These are phyloP conservation scores for Dryadomyces sulphureus DNA, from an alignment of 2,329 filamentous ascomycete genomes.

Conservation along the genomic window DNA sequence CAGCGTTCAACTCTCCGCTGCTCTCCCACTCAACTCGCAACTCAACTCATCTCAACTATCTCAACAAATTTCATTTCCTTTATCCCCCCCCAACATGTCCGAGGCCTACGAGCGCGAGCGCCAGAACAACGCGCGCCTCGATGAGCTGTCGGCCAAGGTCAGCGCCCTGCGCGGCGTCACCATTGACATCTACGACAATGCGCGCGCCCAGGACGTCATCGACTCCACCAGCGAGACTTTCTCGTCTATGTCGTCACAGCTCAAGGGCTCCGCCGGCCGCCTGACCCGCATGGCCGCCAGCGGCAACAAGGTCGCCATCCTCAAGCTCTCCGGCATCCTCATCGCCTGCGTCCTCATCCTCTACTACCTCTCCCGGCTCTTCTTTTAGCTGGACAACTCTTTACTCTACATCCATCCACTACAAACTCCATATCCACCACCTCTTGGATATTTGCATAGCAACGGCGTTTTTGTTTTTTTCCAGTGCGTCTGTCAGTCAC, in stretches of 20 bases:
- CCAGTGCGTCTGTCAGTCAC: too few relatives aligned
- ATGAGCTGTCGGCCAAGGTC: slow-evolving; percentile 82
- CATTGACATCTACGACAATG: slow-evolving; percentile 95
- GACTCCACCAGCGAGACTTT: slow-evolving; percentile 89
- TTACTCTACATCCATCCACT: neutral
- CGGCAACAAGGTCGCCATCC: slow-evolving; percentile 79
- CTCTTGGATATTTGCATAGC: slow-evolving; percentile 2
- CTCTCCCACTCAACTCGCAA: neutral
- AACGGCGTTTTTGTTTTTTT: slow-evolving; percentile 1
- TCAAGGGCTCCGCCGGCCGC: slow-evolving; percentile 72
- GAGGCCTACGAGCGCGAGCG: slow-evolving; percentile 67
- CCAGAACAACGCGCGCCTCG: slow-evolving; percentile 90
- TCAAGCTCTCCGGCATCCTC: slow-evolving; percentile 79
- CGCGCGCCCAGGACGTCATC: slow-evolving; percentile 73
- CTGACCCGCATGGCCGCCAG: slow-evolving; percentile 80
- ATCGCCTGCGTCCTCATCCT: slow-evolving; percentile 57
- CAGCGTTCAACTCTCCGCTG: neutral
- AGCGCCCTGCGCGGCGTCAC: slow-evolving; percentile 85
- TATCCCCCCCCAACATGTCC: slow-evolving; percentile 36
- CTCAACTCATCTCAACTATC: neutral
- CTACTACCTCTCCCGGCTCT: slow-evolving; percentile 55
- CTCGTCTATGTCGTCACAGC: slow-evolving; percentile 64
- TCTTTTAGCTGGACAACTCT: slow-evolving; percentile 30
- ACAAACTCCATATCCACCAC: neutral
- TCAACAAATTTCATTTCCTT: neutral